Evolutionary conservation across 2,329 filamentous ascomycete genomes (phyloP).

Genomic region (Raffaelea arxii): DNA sequence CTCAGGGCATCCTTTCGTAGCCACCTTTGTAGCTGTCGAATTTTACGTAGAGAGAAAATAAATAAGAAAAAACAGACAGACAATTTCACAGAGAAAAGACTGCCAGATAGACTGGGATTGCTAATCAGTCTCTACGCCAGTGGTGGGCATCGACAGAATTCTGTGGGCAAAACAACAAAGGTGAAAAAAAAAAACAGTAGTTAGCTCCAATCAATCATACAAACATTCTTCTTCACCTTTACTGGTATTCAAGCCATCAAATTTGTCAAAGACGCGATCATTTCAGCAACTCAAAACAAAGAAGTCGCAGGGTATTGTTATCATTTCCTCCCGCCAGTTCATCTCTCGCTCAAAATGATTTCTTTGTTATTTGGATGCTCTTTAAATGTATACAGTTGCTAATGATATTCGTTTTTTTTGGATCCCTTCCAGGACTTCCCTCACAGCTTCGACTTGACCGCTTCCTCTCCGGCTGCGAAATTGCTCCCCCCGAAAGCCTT

Average conservation of each 20-base stretch:
- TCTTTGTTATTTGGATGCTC: neutral
- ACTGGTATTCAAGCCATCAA: too few relatives aligned
- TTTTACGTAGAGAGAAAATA: too few relatives aligned
- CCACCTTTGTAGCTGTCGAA: too few relatives aligned
- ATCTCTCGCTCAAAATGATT: neutral
- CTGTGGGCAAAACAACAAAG: too few relatives aligned
- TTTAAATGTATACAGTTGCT: neutral
- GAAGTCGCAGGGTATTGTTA: neutral
- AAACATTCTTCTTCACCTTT: too few relatives aligned
- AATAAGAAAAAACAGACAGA: too few relatives aligned
- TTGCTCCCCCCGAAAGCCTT: constrained; percentile 22
- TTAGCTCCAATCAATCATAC: too few relatives aligned
- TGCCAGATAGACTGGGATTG: too few relatives aligned
- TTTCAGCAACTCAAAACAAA: neutral
- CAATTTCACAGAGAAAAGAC: too few relatives aligned
- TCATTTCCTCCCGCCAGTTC: neutral
- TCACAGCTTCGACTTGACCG: constrained; percentile 9
- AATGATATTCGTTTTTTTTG: neutral
- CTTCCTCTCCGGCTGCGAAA: constrained; percentile 6
- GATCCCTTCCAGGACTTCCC: neutral
- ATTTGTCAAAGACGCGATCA: neutral
- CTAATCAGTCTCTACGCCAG: too few relatives aligned
- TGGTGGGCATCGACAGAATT: too few relatives aligned
- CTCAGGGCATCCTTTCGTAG: too few relatives aligned
- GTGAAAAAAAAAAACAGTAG: neutral